A percentile compares a stretch with the other conserved stretches of the same genome.
Evolutionary conservation across 2,329 filamentous ascomycete genomes (phyloP).

Genomic region (Huntiella omanensis): DNA sequence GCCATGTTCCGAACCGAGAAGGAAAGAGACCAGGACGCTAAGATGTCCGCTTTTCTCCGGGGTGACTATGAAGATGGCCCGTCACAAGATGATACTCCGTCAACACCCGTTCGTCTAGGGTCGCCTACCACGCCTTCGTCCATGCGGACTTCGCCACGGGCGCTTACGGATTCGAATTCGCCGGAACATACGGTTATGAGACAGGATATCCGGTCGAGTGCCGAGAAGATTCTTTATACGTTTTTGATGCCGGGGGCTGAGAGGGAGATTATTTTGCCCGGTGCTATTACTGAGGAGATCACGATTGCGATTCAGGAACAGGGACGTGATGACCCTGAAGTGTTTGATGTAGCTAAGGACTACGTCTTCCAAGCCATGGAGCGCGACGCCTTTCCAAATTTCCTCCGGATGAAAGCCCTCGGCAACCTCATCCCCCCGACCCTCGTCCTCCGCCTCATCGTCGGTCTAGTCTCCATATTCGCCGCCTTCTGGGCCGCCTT

Average conservation of each 20-base stretch:
- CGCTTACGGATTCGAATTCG: slow-evolving; percentile 58
- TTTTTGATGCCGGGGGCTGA: slow-evolving; percentile 90
- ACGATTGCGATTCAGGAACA: slow-evolving; percentile 77
- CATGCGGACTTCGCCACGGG: slow-evolving; percentile 36
- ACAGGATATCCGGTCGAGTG: slow-evolving; percentile 77
- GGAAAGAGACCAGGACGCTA: slow-evolving; percentile 65
- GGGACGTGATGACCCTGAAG: slow-evolving; percentile 84
- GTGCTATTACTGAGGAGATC: slow-evolving; percentile 69
- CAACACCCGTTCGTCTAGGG: slow-evolving; percentile 1
- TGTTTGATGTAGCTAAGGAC: slow-evolving; percentile 94
- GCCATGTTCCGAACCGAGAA: slow-evolving; percentile 47
- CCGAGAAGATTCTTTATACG: slow-evolving; percentile 97
- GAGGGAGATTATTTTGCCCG: slow-evolving; percentile 83
- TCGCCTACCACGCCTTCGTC: slow-evolving; percentile 25
- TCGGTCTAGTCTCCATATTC: slow-evolving; percentile 75
- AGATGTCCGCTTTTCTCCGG: slow-evolving; percentile 78
- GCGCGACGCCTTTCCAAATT: slow-evolving; percentile 94
- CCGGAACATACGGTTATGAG: slow-evolving; percentile 70
- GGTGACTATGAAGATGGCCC: slow-evolving; percentile 27
- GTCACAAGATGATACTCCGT: background rate
- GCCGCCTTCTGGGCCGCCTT: slow-evolving; percentile 89
- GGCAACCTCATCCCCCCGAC: slow-evolving; percentile 90
- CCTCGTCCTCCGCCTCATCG: slow-evolving; percentile 64
- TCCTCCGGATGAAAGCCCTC: slow-evolving; percentile 82
- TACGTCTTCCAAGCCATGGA: slow-evolving; percentile 99